Conservation (phyloP, 345 rosid species). For the Noccaea caerulescens region DNA sequence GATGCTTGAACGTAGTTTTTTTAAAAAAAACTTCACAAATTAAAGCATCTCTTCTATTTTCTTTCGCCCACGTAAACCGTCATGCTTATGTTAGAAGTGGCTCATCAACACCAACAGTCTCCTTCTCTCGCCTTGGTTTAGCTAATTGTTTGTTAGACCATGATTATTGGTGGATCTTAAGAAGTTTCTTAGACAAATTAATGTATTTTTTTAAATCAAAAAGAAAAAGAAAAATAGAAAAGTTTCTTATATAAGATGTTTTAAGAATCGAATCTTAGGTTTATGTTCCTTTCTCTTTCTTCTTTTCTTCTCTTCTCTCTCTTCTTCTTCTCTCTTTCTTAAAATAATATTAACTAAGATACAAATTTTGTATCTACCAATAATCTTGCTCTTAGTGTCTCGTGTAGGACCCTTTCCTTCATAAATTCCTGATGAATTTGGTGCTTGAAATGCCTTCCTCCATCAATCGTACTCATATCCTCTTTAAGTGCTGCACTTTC, state of each 20-base stretch:
- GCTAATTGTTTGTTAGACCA: conserved; percentile 37
- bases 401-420: conserved; percentile 44
- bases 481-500: conserved; percentile 45
- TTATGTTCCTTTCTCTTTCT: too few species aligned
- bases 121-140: conserved; percentile 22
- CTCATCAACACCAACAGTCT: conserved; percentile 36
- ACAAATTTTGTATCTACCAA: too few species aligned
- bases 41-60: not conserved
- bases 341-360: too few species aligned
- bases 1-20: not conserved
- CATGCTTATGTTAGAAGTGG: conserved; percentile 46
- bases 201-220: too few species aligned
- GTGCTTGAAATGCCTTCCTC: conserved; percentile 35
- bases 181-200: too few species aligned
- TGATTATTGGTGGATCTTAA: too few species aligned
- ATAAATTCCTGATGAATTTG: conserved; percentile 31
- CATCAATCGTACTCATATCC: conserved; percentile 40
- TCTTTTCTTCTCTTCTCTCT: too few species aligned
- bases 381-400: too few species aligned
- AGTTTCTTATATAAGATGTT: too few species aligned
- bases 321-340: too few species aligned
- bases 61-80: conserved; percentile 30
- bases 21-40: not conserved
- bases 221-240: too few species aligned
- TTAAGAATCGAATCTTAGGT: too few species aligned